A percentile compares a stretch with the other conserved stretches of the same genome.
Evolutionary conservation across 169 alveolate genomes (phyloP).

Genomic region (Hepatocystis sp.): DNA sequence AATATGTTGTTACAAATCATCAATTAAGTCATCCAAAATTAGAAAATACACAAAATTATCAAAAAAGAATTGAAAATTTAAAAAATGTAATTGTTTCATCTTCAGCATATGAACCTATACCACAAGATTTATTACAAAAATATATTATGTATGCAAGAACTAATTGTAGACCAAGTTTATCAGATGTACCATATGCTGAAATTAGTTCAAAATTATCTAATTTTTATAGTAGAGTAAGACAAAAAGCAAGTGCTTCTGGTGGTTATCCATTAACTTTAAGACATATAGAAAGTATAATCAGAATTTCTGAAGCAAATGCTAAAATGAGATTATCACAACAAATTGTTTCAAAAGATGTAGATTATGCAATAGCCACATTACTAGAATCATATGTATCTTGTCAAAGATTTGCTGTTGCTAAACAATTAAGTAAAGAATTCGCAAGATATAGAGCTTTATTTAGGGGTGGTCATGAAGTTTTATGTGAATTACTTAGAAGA

Average conservation of each 20-base stretch:
- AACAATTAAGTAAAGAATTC: constrained; percentile 88
- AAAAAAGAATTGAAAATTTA: constrained; percentile 81
- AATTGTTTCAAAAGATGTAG: constrained; percentile 96
- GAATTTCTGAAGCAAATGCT: constrained; percentile 98
- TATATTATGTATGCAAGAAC: constrained; percentile 97
- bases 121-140: constrained; percentile 94
- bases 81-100: constrained; percentile 83
- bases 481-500: constrained; percentile 83
- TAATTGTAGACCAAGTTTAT: constrained; percentile 87
- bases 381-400: constrained; percentile 96
- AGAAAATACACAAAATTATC: constrained; percentile 85
- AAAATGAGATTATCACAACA: constrained; percentile 96
- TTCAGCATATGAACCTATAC: constrained; percentile 89
- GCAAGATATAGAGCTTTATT: constrained; percentile 89
- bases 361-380: constrained; percentile 97
- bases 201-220: constrained; percentile 85
- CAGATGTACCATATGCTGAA: constrained; percentile 84
- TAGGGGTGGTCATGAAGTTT: constrained; percentile 89
- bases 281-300: constrained; percentile 96
- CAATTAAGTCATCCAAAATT: constrained; percentile 94
- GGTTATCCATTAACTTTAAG: constrained; percentile 97
- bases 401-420: constrained; percentile 95
- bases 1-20: constrained; percentile 97
- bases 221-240: constrained; percentile 96
- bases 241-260: constrained; percentile 96